phyloP scores from a whole-genome alignment of 164 flowering plant genomes.

The Nelumbo lutea region DNA sequence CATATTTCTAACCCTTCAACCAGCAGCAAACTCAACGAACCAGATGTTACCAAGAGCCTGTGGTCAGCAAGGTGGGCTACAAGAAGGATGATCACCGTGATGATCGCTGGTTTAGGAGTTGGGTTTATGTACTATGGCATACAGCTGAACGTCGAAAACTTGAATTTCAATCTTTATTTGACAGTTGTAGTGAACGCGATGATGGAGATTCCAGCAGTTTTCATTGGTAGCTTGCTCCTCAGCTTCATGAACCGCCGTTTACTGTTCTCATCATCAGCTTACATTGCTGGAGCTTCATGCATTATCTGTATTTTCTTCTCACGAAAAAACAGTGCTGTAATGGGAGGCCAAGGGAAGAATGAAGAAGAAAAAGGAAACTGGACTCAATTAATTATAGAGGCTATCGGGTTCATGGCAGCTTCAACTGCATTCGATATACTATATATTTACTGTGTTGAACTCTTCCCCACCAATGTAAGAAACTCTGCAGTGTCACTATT shows the following conservation, averaged over 20 bases:
- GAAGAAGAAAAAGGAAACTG: slow-evolving; percentile 17
- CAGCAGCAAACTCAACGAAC: background rate
- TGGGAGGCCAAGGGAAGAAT: background rate
- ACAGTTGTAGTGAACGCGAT: slow-evolving; percentile 47
- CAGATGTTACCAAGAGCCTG: slow-evolving; percentile 16
- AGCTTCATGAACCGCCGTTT: slow-evolving; percentile 35
- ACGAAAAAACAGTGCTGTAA: background rate
- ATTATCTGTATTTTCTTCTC: slow-evolving; percentile 41
- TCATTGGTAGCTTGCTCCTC: slow-evolving; percentile 40
- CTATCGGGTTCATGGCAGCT: slow-evolving; percentile 57
- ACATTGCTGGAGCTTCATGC: slow-evolving; percentile 44
- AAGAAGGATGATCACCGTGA: slow-evolving; percentile 35
- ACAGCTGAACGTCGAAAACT: slow-evolving; percentile 53
- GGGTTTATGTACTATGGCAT: slow-evolving; percentile 65
- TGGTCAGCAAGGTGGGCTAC: slow-evolving; percentile 52
- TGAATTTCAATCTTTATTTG: slow-evolving; percentile 49
- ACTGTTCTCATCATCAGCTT: slow-evolving; percentile 33
- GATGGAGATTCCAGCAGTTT: slow-evolving; percentile 63
- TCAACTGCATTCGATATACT: slow-evolving; percentile 48
- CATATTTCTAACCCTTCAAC: slow-evolving; percentile 24
- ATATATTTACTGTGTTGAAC: slow-evolving; percentile 52
- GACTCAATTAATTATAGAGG: slow-evolving; percentile 43
- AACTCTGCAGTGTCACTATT: slow-evolving; percentile 50
- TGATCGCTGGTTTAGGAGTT: slow-evolving; percentile 52
- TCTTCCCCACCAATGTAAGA: slow-evolving; percentile 63